Percentiles rank a stretch among this genome's conserved stretches.
These are phyloP conservation scores for Psilocybe sp. DNA, from an alignment of 768 basidiomycete species.

Conservation along the genomic window DNA sequence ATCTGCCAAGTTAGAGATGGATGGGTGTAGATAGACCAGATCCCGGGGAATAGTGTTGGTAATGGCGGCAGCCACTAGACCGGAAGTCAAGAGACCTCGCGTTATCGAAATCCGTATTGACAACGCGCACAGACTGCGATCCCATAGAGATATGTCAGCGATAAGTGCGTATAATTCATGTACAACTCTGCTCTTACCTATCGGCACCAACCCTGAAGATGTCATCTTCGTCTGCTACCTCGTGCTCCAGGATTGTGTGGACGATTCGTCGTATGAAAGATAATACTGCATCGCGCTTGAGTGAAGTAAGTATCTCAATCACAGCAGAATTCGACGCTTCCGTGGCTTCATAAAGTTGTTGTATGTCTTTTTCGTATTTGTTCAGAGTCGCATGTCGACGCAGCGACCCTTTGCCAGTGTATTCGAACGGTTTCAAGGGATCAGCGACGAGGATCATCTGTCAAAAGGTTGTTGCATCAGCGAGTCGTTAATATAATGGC, in stretches of 20 bases:
- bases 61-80: neutral
- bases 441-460: slow-evolving; percentile 4
- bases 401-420: neutral
- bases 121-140: neutral
- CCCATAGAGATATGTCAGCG: neutral
- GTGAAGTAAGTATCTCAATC: too few relatives aligned
- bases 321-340: neutral
- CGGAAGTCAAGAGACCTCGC: neutral
- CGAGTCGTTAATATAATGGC: too few relatives aligned
- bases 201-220: slow-evolving; percentile 1
- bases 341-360: neutral
- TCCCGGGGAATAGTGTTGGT: neutral
- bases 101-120: slow-evolving; percentile 1
- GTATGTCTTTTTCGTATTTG: slow-evolving; percentile 2
- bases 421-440: slow-evolving; percentile 1
- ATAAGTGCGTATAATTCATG: too few relatives aligned
- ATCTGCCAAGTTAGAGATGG: neutral
- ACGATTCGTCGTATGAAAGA: neutral
- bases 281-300: neutral
- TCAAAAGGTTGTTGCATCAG: too few relatives aligned
- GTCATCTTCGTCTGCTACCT: neutral
- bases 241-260: neutral
- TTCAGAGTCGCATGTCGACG: neutral
- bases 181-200: neutral
- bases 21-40: neutral